These are phyloP conservation scores for Solanum gandarillasii DNA, from an alignment of 257 asterid genomes.

Conservation along the genomic window DNA sequence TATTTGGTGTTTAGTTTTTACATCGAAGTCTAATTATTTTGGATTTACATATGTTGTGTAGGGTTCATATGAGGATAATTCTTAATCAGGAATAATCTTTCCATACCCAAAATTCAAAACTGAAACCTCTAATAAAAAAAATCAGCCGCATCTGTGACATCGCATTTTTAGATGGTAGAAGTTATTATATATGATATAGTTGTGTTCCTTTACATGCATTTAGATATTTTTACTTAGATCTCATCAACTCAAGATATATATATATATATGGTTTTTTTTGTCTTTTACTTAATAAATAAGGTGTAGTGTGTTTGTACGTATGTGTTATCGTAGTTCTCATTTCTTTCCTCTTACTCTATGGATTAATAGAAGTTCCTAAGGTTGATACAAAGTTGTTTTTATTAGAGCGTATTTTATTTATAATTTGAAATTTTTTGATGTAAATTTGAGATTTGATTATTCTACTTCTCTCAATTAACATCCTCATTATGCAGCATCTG, in stretches of 20 bases:
- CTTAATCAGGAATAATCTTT: no score
- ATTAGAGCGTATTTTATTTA: no score
- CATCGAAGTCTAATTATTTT: background rate
- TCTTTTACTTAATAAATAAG: background rate
- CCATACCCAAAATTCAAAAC: accelerated
- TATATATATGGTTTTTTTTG: background rate
- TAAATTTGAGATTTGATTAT: background rate
- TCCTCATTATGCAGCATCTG: no score
- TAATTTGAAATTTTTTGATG: no score
- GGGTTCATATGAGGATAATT: background rate
- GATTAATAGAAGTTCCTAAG: background rate
- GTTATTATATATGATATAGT: background rate
- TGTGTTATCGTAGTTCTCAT: background rate
- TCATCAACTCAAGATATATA: no score
- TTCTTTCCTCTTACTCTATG: background rate
- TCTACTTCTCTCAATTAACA: background rate
- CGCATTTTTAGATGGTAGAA: background rate
- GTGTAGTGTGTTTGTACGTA: background rate
- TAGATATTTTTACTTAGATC: no score
- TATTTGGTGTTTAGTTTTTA: background rate
- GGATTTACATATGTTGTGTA: accelerated
- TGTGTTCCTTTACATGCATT: background rate
- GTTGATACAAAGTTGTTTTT: accelerated
- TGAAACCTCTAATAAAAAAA: background rate
- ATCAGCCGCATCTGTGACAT: background rate